These are phyloP conservation scores for Sporothrix brunneoviolacea DNA, from an alignment of 2,329 filamentous ascomycete species.

Conservation along the genomic window DNA sequence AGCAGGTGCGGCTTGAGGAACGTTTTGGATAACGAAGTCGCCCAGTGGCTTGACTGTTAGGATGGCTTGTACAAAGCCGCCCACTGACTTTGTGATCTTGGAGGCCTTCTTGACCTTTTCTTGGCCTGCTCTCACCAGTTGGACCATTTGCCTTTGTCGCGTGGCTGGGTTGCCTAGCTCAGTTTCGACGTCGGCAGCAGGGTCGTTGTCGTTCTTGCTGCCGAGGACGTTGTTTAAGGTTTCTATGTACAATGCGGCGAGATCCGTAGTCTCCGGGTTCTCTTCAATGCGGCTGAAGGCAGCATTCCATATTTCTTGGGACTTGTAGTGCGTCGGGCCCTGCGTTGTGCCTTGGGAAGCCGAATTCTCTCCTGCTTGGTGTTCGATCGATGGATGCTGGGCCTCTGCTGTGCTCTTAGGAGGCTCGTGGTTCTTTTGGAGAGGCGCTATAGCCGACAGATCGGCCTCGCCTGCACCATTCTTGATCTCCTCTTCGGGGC, in stretches of 20 bases:
- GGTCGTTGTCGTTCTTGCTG: neutral
- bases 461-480: too few relatives aligned
- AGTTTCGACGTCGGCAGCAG: neutral
- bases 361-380: too few relatives aligned
- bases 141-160: slow-evolving; percentile 23
- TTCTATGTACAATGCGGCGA: neutral
- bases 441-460: too few relatives aligned
- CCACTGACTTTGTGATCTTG: slow-evolving; percentile 22
- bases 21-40: slow-evolving; percentile 22
- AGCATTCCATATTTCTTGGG: slow-evolving; percentile 1
- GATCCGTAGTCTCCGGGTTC: neutral
- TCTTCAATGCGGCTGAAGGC: slow-evolving; percentile 2
- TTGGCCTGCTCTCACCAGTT: slow-evolving; percentile 24
- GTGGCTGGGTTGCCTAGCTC: neutral
- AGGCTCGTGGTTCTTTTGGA: too few relatives aligned
- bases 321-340: neutral
- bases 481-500: too few relatives aligned
- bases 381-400: too few relatives aligned
- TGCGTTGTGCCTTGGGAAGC: too few relatives aligned
- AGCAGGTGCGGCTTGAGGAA: slow-evolving; percentile 24
- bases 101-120: slow-evolving; percentile 22
- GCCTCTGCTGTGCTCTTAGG: too few relatives aligned
- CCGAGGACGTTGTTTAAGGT: neutral
- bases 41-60: slow-evolving; percentile 23
- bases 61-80: slow-evolving; percentile 21